These are phyloP conservation scores for Lactarius indigo DNA, from an alignment of 768 basidiomycete species.

Conservation along the genomic window DNA sequence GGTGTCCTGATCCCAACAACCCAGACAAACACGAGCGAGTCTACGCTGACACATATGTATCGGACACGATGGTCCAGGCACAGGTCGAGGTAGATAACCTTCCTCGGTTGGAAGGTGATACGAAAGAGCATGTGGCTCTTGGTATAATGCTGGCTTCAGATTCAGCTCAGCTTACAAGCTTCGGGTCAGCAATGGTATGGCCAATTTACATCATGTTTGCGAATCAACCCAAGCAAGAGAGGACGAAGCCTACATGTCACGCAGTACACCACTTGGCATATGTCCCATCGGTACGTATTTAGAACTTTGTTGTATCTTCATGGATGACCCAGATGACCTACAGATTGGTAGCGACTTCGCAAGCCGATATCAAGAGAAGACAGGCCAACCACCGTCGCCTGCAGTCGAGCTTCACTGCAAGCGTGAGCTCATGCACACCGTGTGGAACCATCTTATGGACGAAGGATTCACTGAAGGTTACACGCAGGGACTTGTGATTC, in stretches of 20 bases:
- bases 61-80: background rate
- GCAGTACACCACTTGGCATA: background rate
- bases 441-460: slow-evolving; percentile 25
- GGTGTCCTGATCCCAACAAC: background rate
- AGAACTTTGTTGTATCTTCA: too few relatives aligned
- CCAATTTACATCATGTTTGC: background rate
- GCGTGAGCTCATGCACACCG: slow-evolving; percentile 29
- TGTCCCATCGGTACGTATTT: background rate
- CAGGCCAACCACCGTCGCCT: background rate
- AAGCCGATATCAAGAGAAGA: background rate
- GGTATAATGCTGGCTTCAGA: background rate
- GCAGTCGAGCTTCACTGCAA: slow-evolving; percentile 23
- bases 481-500: background rate
- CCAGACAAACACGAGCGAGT: background rate
- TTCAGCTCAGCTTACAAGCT: background rate
- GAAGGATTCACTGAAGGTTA: slow-evolving; percentile 28
- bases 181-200: background rate
- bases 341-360: background rate
- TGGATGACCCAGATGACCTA: background rate
- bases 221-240: background rate
- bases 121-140: background rate
- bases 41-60: background rate
- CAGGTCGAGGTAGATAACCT: background rate
- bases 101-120: background rate
- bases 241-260: background rate